Evolutionary conservation across 345 rosid genomes (phyloP).

Genomic region (Boechera stricta): DNA sequence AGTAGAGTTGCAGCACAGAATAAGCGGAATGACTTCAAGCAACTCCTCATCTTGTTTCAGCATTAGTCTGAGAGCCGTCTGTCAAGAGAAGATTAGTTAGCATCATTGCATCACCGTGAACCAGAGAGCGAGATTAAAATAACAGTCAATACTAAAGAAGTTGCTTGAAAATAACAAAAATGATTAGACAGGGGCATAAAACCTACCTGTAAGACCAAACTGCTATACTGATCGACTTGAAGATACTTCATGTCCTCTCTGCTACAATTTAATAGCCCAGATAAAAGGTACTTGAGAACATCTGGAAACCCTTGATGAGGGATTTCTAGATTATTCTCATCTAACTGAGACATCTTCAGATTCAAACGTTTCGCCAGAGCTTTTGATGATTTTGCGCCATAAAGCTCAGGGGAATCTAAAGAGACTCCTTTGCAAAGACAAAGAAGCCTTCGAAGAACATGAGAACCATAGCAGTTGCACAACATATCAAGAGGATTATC

Average conservation of each 20-base stretch:
- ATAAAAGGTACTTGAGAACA: slow-evolving; percentile 62
- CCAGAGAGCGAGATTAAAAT: slow-evolving; percentile 15
- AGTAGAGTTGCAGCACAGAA: slow-evolving; percentile 65
- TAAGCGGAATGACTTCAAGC: slow-evolving; percentile 62
- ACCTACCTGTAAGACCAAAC: slow-evolving; percentile 91
- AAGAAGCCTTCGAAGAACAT: slow-evolving; percentile 91
- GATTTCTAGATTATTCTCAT: slow-evolving; percentile 43
- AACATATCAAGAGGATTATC: slow-evolving; percentile 66
- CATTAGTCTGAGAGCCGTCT: slow-evolving; percentile 80
- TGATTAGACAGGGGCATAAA: slow-evolving; percentile 9
- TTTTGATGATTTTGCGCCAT: slow-evolving; percentile 66
- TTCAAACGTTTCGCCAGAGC: slow-evolving; percentile 75
- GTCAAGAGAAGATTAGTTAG: slow-evolving; percentile 43
- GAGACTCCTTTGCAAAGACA: slow-evolving; percentile 90
- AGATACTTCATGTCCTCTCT: slow-evolving; percentile 56
- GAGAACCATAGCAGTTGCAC: slow-evolving; percentile 87
- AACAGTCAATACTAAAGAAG: slow-evolving; percentile 10
- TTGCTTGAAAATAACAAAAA: slow-evolving; percentile 3
- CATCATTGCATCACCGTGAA: slow-evolving; percentile 6
- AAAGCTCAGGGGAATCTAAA: slow-evolving; percentile 70
- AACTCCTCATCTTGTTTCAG: slow-evolving; percentile 68
- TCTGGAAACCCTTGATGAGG: slow-evolving; percentile 69
- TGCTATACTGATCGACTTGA: slow-evolving; percentile 74
- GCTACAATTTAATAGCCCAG: slow-evolving; percentile 64
- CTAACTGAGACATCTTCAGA: slow-evolving; percentile 52